A percentile compares a stretch with the other conserved stretches of the same genome.
Conservation (phyloP, 208 protist genomes). For the Acanthamoeba quina region DNA sequence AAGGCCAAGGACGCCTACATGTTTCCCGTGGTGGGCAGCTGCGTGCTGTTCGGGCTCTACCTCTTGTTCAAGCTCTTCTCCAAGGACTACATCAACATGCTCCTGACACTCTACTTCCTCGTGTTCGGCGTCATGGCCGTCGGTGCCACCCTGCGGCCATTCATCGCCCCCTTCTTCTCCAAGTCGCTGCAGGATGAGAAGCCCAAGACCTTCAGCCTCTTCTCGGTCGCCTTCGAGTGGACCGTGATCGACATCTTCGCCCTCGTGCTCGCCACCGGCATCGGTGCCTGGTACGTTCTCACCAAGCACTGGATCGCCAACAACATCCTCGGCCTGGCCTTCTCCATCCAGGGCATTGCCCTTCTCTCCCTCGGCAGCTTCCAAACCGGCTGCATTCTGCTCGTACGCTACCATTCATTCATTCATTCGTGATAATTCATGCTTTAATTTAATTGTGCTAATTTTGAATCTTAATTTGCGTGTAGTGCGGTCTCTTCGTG, state of each 20-base stretch:
- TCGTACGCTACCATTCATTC: slow-evolving; percentile 70
- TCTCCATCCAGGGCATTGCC: slow-evolving; percentile 91
- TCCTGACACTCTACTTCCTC: slow-evolving; percentile 85
- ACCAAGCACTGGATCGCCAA: slow-evolving; percentile 95
- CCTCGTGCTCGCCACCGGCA: not conserved
- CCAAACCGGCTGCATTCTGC: slow-evolving; percentile 83
- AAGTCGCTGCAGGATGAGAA: not conserved
- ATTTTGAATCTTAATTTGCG: not conserved
- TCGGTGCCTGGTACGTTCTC: slow-evolving; percentile 85
- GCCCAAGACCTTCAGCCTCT: not conserved
- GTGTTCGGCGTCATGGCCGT: slow-evolving; percentile 84
- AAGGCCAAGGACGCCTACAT: slow-evolving; percentile 82
- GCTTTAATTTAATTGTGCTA: not conserved
- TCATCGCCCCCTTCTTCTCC: slow-evolving; percentile 29
- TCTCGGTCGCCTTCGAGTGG: not conserved
- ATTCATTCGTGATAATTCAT: not conserved
- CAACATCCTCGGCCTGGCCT: slow-evolving; percentile 95
- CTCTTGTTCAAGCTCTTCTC: slow-evolving; percentile 84
- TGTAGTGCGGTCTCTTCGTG: slow-evolving; percentile 94
- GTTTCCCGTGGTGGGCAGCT: slow-evolving; percentile 85
- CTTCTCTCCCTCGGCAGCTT: slow-evolving; percentile 81
- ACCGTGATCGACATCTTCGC: slow-evolving; percentile 17
- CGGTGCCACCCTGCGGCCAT: not conserved
- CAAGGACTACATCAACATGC: slow-evolving; percentile 84
- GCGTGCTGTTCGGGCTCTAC: slow-evolving; percentile 87